These are phyloP conservation scores for Diplodia corticola DNA, from an alignment of 2,329 filamentous ascomycete genomes.

Conservation along the genomic window DNA sequence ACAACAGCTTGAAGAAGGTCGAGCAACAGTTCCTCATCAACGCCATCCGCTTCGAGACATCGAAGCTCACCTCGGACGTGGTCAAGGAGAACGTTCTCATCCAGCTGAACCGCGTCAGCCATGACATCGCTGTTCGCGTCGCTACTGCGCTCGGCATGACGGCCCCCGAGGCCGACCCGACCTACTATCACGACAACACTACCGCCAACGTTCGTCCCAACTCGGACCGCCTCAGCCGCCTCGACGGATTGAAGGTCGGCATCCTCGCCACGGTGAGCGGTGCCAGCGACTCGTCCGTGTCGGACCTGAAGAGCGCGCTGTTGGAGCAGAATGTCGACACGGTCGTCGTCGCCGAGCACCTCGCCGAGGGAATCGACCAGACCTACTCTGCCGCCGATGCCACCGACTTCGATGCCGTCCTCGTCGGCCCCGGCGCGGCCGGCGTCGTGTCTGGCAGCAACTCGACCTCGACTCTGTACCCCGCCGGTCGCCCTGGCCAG, in stretches of 20 bases:
- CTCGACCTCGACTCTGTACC: slow-evolving; percentile 55
- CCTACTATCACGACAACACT: slow-evolving; percentile 68
- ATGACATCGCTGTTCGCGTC: slow-evolving; percentile 67
- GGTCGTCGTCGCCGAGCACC: slow-evolving; percentile 61
- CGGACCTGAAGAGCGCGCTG: slow-evolving; percentile 56
- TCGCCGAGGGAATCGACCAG: slow-evolving; percentile 56
- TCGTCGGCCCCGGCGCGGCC: slow-evolving; percentile 58
- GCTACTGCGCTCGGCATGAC: slow-evolving; percentile 61
- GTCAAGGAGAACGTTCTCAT: slow-evolving; percentile 66
- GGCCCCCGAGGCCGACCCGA: slow-evolving; percentile 60
- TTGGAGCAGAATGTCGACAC: slow-evolving; percentile 55
- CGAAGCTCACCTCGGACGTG: slow-evolving; percentile 56
- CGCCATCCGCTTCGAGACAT: slow-evolving; percentile 70
- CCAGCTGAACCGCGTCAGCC: slow-evolving; percentile 68
- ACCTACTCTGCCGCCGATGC: slow-evolving; percentile 68
- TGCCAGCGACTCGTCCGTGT: slow-evolving; percentile 49
- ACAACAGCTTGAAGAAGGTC: slow-evolving; percentile 63
- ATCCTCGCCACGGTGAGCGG: slow-evolving; percentile 57
- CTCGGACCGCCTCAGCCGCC: slow-evolving; percentile 56
- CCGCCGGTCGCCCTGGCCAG: slow-evolving; percentile 62
- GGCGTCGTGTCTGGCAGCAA: slow-evolving; percentile 49
- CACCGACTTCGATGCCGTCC: slow-evolving; percentile 61
- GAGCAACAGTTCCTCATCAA: slow-evolving; percentile 74
- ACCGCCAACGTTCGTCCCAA: slow-evolving; percentile 64
- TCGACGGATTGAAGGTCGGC: slow-evolving; percentile 65